Percentiles rank a stretch among this genome's conserved stretches.
These are phyloP conservation scores for Aquilaria sinensis DNA, from an alignment of 345 rosid species.

Conservation along the genomic window DNA sequence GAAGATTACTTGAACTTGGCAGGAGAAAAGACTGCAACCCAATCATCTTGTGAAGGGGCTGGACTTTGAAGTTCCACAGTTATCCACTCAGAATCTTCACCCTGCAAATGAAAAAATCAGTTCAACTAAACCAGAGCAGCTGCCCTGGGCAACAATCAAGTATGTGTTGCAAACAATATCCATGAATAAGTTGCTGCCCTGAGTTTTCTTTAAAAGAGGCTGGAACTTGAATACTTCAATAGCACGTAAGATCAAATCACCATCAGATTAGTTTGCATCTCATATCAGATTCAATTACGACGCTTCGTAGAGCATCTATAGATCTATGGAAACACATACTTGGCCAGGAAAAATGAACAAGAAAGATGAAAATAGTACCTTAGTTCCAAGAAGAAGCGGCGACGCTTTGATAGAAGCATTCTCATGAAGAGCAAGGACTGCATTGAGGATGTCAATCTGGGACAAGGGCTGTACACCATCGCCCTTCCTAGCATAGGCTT, in stretches of 20 bases:
- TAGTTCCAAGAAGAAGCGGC: slow-evolving; percentile 13
- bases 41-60: slow-evolving; percentile 7
- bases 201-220: not conserved
- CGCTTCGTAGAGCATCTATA: not conserved
- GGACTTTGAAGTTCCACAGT: slow-evolving; percentile 5
- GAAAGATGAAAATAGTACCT: not conserved
- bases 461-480: slow-evolving; percentile 19
- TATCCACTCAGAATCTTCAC: slow-evolving; percentile 6
- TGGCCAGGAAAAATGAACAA: not conserved
- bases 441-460: slow-evolving; percentile 14
- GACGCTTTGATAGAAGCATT: slow-evolving; percentile 11
- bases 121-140: too few species aligned
- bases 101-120: not conserved
- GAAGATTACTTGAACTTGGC: slow-evolving; percentile 12
- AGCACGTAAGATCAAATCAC: slow-evolving; percentile 1
- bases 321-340: not conserved
- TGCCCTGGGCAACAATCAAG: not conserved
- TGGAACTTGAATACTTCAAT: slow-evolving; percentile 1
- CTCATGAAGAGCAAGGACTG: slow-evolving; percentile 4
- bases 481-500: slow-evolving; percentile 5
- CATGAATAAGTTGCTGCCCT: not conserved
- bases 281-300: slow-evolving; percentile 3
- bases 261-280: not conserved
- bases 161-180: not conserved
- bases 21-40: slow-evolving; percentile 16